phyloP scores from a whole-genome alignment of 768 basidiomycete genomes.

The Leccinum truebloodii region DNA sequence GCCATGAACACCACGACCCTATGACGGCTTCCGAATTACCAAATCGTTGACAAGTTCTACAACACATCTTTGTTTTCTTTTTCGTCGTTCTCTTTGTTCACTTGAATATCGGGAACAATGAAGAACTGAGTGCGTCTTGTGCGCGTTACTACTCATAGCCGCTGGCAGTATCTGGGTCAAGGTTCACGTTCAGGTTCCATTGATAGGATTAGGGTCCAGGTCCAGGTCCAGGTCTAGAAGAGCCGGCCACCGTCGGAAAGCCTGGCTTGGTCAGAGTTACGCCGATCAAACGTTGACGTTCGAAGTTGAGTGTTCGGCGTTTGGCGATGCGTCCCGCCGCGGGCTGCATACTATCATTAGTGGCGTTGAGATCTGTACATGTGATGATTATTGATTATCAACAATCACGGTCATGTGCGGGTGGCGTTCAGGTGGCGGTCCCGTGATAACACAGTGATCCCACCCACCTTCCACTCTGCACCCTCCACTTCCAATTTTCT shows the following conservation, averaged over 20 bases:
- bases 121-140: not conserved
- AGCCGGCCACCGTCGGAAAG: not conserved
- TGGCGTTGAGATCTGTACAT: not conserved
- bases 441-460: not conserved
- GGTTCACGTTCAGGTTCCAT: not conserved
- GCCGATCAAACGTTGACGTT: not conserved
- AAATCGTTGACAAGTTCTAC: not conserved
- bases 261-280: not conserved
- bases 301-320: not conserved
- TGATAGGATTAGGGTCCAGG: not conserved
- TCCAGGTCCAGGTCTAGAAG: not conserved
- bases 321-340: not conserved
- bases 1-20: not conserved
- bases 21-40: not conserved
- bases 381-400: not conserved
- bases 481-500: not conserved
- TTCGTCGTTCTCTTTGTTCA: not conserved
- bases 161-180: not conserved
- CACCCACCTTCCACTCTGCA: not conserved
- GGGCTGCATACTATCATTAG: not conserved
- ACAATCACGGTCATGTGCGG: not conserved
- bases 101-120: not conserved
- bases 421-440: not conserved
- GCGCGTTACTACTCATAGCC: not conserved
- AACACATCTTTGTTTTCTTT: not conserved